Evolutionary conservation across 257 asterid genomes (phyloP).

Genomic region (Nicotiana noctiflora): DNA sequence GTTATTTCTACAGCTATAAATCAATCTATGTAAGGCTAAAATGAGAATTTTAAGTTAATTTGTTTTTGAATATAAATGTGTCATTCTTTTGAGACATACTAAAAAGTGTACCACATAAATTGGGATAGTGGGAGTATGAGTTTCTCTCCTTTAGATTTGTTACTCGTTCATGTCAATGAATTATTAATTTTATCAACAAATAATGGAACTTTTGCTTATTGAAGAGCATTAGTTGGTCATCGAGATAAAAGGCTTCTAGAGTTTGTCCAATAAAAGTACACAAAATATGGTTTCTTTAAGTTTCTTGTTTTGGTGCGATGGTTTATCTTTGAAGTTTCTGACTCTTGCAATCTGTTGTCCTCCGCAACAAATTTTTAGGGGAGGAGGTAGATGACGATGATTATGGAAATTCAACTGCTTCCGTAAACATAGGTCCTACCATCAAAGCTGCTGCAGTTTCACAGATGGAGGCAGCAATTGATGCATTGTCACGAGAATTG

Average conservation of each 20-base stretch:
- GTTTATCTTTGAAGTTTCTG: background rate
- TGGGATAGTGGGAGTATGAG: background rate
- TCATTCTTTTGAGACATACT: too few relatives aligned
- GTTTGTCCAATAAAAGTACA: background rate
- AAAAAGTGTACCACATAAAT: too few relatives aligned
- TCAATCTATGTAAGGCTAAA: too few relatives aligned
- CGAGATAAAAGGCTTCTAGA: background rate
- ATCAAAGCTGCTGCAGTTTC: constrained; percentile 46
- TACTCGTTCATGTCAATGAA: background rate
- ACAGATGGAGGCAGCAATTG: constrained; percentile 86
- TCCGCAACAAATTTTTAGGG: constrained; percentile 14
- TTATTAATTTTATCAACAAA: background rate
- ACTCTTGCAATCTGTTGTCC: background rate
- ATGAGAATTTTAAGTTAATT: too few relatives aligned
- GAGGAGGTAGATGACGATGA: constrained; percentile 35
- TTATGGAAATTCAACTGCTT: constrained; percentile 17
- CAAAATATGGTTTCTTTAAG: background rate
- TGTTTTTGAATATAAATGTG: too few relatives aligned
- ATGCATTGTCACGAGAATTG: constrained; percentile 78
- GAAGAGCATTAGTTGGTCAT: background rate
- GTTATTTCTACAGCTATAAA: too few relatives aligned
- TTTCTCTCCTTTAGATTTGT: constrained; percentile 3
- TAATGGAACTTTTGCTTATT: background rate
- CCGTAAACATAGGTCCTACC: constrained; percentile 37
- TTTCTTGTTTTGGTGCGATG: background rate